These are phyloP conservation scores for Termitomyces sp. DNA, from an alignment of 768 basidiomycete species.

Conservation along the genomic window DNA sequence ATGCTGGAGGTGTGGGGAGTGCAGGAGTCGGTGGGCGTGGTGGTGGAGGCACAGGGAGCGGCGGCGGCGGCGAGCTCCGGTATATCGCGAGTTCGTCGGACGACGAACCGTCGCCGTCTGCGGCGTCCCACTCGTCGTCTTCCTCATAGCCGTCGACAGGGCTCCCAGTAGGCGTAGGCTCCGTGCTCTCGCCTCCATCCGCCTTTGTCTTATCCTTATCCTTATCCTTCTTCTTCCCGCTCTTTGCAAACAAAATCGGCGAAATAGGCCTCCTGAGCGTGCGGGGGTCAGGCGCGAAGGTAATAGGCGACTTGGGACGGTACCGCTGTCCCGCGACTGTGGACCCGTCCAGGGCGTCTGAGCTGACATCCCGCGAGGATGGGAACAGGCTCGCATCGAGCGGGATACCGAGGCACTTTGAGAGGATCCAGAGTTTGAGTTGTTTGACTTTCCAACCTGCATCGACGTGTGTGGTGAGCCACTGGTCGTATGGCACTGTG, in stretches of 20 bases:
- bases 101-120: conserved; percentile 13
- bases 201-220: neutral
- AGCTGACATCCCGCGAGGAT: neutral
- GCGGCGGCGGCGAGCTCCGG: neutral
- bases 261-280: conserved; percentile 30
- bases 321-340: conserved; percentile 8
- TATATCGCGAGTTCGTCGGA: conserved; percentile 5
- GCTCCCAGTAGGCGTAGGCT: neutral
- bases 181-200: neutral
- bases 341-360: neutral
- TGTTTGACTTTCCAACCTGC: conserved; percentile 57
- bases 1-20: neutral
- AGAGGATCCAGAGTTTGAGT: conserved; percentile 59
- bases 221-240: neutral
- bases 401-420: conserved; percentile 44
- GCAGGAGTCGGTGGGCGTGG: neutral
- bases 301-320: conserved; percentile 64
- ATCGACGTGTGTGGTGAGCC: conserved; percentile 69
- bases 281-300: conserved; percentile 51
- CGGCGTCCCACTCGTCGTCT: conserved; percentile 28
- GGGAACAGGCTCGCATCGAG: conserved; percentile 22
- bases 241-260: conserved; percentile 39
- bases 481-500: conserved; percentile 70
- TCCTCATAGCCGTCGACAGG: conserved; percentile 23
- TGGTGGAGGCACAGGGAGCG: neutral